phyloP scores from a whole-genome alignment of 1,284 basidiomycete species.

The Peniophora sp. region DNA sequence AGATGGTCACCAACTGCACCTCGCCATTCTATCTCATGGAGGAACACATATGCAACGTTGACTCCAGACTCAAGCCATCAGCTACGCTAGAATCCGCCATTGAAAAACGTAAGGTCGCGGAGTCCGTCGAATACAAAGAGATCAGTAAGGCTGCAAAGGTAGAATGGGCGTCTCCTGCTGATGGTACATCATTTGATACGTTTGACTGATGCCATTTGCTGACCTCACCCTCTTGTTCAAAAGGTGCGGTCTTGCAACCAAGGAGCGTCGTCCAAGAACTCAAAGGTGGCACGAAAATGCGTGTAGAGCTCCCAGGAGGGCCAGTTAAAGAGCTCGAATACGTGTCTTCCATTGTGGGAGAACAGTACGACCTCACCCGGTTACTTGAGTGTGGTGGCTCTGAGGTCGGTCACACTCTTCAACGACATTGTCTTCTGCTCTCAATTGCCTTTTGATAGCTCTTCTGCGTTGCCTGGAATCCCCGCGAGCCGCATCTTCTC shows the following conservation, averaged over 20 bases:
- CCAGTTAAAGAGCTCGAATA: not conserved
- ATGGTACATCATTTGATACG: not conserved
- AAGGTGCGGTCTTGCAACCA: not conserved
- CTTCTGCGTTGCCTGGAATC: not conserved
- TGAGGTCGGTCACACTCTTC: not conserved
- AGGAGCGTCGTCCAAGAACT: not conserved
- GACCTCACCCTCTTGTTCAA: not conserved
- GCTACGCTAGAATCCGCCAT: not conserved
- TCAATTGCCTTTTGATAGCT: not conserved
- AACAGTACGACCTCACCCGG: too few relatives aligned
- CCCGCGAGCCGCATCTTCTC: slow-evolving; percentile 18
- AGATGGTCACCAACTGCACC: slow-evolving; percentile 54
- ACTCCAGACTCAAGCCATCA: slow-evolving; percentile 20
- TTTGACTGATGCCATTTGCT: too few relatives aligned
- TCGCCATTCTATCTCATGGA: slow-evolving; percentile 64
- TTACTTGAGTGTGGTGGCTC: too few relatives aligned
- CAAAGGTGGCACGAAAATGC: not conserved
- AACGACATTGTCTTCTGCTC: not conserved
- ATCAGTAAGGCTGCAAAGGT: not conserved
- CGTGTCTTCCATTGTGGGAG: too few relatives aligned
- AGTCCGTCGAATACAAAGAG: not conserved
- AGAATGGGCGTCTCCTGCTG: not conserved
- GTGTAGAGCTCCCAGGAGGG: not conserved
- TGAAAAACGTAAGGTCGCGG: not conserved
- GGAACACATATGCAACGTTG: slow-evolving; percentile 54